Evolutionary conservation across 208 protist species (phyloP).

Genomic region (Phytomonas serpens): DNA sequence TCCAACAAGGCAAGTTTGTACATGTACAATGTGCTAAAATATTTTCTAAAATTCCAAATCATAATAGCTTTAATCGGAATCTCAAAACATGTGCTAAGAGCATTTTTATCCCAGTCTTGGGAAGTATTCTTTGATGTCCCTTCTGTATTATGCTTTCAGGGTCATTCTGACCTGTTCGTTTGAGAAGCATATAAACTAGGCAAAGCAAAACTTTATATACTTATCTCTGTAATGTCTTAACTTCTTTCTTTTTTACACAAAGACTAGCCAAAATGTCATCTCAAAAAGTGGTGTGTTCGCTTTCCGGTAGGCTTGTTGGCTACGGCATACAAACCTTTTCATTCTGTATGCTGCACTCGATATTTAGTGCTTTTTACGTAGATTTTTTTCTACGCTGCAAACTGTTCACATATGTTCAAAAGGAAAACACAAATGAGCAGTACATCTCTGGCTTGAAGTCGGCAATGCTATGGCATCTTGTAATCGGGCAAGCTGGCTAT

Average conservation of each 20-base stretch:
- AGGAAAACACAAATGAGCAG: neutral
- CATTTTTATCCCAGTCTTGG: neutral
- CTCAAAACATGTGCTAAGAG: neutral
- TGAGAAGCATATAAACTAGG: neutral
- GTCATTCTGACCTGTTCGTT: neutral
- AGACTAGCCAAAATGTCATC: neutral
- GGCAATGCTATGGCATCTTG: slow-evolving; percentile 6
- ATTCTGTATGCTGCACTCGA: slow-evolving; percentile 17
- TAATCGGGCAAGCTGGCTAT: slow-evolving; percentile 17
- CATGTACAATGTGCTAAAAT: neutral
- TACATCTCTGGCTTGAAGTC: neutral
- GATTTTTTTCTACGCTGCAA: slow-evolving; percentile 16
- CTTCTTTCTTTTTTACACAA: neutral
- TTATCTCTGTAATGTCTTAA: neutral
- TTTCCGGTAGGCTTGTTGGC: neutral
- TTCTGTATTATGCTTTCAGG: neutral
- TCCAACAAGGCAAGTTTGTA: neutral
- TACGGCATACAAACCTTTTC: neutral
- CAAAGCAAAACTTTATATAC: neutral
- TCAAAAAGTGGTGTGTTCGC: neutral
- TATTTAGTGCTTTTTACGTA: slow-evolving; percentile 24
- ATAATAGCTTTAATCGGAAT: neutral
- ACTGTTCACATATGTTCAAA: neutral
- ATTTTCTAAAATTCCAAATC: neutral
- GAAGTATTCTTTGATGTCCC: neutral